Conservation (phyloP, 164 flowering plant species). For the Buxus sempervirens region DNA sequence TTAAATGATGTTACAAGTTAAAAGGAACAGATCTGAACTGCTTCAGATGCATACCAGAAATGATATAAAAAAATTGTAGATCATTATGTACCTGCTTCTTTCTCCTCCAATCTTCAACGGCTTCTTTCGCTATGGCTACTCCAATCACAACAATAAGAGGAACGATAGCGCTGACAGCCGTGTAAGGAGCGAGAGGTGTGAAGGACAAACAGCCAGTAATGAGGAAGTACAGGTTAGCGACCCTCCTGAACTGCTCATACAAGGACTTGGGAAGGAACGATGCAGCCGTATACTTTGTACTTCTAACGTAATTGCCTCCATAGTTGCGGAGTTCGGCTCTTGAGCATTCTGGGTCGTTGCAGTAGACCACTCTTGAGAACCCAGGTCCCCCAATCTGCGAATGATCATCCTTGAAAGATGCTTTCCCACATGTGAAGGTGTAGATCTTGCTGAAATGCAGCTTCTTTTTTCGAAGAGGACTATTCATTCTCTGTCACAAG, state of each 20-base stretch:
- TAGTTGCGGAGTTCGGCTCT: conserved; percentile 38
- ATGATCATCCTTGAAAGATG: conserved; percentile 50
- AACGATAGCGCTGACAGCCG: conserved; percentile 49
- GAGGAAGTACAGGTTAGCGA: conserved; percentile 75
- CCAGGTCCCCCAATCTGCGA: conserved; percentile 50
- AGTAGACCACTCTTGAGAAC: conserved; percentile 56
- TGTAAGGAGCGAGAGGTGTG: conserved; percentile 66
- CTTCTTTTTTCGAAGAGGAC: conserved; percentile 39
- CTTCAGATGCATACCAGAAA: neutral
- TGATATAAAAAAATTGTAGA: too few relatives aligned
- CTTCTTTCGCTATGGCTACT: conserved; percentile 74
- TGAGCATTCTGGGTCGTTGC: conserved; percentile 44
- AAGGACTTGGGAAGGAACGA: conserved; percentile 59
- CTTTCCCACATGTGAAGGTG: conserved; percentile 46
- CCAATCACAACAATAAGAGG: conserved; percentile 70
- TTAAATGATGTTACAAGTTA: neutral
- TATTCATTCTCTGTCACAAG: conserved; percentile 34
- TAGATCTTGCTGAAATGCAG: conserved; percentile 57
- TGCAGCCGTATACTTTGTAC: conserved; percentile 54
- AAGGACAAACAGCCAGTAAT: conserved; percentile 53
- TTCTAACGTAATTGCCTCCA: conserved; percentile 41
- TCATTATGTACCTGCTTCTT: conserved; percentile 55
- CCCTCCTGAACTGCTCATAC: conserved; percentile 77
- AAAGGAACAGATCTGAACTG: neutral
- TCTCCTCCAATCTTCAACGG: conserved; percentile 69